Base-by-base conservation (phyloP, 2,329 filamentous ascomycete genomes). In the Tolypocladium ophioglossoides region DNA sequence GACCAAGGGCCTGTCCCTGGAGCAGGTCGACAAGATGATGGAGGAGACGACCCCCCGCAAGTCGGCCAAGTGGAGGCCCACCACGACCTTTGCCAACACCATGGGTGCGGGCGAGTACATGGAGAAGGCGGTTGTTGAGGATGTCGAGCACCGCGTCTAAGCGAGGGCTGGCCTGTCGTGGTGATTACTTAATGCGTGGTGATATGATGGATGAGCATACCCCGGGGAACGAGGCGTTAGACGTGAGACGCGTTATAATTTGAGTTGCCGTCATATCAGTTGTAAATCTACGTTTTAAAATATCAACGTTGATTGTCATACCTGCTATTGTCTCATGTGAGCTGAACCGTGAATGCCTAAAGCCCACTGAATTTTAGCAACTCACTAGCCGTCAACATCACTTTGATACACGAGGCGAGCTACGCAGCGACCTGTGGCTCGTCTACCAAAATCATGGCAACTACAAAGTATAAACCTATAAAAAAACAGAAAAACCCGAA, bases 1-100 rank as follows among this genome's bases (percentile, higher is more conserved):
- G 74, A 87, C 84, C 68, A 87, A 88, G 79, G 86, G 86, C 54
- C 78, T 89, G 49, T 85, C 85, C 52, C 83, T 89, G 46, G 86
- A 90, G 74, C 86, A 90, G 74, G 85, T 90, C 65, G 86, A 90
- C 75, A 84, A 83, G 78, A 92, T 95, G 89, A 83, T 94, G 78
- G 88, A 91, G 76, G 88, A 95, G 82, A 84, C 82, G 40, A 89
- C 82, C 22, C 87, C 89, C 39, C 83, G 87, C 60, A 89, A 80
- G 20, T 91, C 87, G 3, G 75, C 82, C 72, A 85, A 83, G 74
- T 94, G 89, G 88, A 81, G 78, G 70, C 87, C 87, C 46, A 79
- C 79, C 64, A 75, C 75, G 63, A 91, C 87, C 61, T 91, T 87
- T 61, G 84, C 85, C 52, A 67, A 69, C 50, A 80, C 58, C 51